Evolutionary conservation across 306 rosid genomes (phyloP).

Genomic region (Ormosia emarginata): DNA sequence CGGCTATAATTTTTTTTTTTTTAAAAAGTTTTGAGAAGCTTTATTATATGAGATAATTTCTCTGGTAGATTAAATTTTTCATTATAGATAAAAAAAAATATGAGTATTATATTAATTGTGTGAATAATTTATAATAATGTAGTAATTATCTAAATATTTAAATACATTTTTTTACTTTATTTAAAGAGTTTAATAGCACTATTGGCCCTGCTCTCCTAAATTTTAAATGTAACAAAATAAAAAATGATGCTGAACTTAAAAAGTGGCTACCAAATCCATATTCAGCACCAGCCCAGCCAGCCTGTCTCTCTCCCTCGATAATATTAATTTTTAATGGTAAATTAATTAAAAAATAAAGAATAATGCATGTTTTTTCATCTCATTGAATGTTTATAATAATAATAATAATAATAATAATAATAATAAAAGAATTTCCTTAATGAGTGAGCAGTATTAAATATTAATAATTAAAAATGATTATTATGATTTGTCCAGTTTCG

Average conservation of each 20-base stretch:
- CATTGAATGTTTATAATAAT: neutral
- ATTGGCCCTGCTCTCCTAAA: neutral
- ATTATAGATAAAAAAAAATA: too few species aligned
- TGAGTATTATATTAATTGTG: too few species aligned
- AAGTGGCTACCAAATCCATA: constrained; percentile 17
- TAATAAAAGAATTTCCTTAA: neutral
- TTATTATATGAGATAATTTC: too few species aligned
- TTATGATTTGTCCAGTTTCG: constrained; percentile 50
- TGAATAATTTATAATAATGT: too few species aligned
- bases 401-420: neutral
- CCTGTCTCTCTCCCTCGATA: neutral
- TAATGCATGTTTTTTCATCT: neutral
- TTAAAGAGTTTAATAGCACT: too few species aligned
- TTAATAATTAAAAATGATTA: constrained; percentile 19
- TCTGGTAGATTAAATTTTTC: too few species aligned
- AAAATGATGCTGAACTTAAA: neutral
- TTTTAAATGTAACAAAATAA: neutral
- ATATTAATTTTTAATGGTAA: neutral
- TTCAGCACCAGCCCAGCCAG: neutral
- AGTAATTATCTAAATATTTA: too few species aligned
- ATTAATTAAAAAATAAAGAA: neutral
- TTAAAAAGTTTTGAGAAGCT: too few species aligned
- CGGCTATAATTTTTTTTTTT: neutral
- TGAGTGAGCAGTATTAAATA: neutral
- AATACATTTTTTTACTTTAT: too few species aligned